Evolutionary conservation across 129 eudicot genomes (phyloP), one percentile per base, ranked within the genome.

Genomic region (Pseudognaphalium luteoalbum): DNA sequence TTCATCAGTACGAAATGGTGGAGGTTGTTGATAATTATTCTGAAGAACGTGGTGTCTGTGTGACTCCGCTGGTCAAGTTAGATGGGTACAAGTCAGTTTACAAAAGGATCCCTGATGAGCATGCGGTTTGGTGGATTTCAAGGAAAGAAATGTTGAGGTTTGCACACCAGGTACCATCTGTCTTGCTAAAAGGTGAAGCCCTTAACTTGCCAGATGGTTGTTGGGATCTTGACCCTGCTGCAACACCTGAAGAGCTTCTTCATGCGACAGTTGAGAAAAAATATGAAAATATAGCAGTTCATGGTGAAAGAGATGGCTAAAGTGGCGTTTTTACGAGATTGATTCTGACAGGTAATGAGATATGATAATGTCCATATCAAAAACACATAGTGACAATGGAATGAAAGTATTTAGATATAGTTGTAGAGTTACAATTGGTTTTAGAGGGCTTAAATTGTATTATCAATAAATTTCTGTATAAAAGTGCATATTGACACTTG

Each of bases 171-270:
- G 98, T 92, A 14, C 98, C 98, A 3, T 88, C 90, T 73, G 86
- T 83, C 72, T 73, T 84, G 61, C 86, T 92, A 3, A 76, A 87
- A 81, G 92, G 78, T 68, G 77, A 80, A 54, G 83, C 51, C 37
- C 62, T 68, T 21, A 82, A 88, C 65, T 80, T 92, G 82, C 97
- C 97, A 0, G 93, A 87, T 14, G 97, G 89, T 8, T 92, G 96
- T 77, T 92, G 93, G 96, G 98, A 92, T 88, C 83, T 92, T 56
- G 98, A 92, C 76, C 93, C 98, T 41, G 98, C 98, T 77, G 98
- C 98, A 7, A 92, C 87, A 32, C 98, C 98, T 4, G 94, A 88
- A 20, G 94, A 88, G 78, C 90, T 93, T 63, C 98, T 93, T 68
- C 87, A 77, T 76, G 72, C 82, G 6, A 74, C 68, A 3, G 65